Base-by-base conservation (phyloP, 345 rosid genomes). In the Euclidium syriacum region DNA sequence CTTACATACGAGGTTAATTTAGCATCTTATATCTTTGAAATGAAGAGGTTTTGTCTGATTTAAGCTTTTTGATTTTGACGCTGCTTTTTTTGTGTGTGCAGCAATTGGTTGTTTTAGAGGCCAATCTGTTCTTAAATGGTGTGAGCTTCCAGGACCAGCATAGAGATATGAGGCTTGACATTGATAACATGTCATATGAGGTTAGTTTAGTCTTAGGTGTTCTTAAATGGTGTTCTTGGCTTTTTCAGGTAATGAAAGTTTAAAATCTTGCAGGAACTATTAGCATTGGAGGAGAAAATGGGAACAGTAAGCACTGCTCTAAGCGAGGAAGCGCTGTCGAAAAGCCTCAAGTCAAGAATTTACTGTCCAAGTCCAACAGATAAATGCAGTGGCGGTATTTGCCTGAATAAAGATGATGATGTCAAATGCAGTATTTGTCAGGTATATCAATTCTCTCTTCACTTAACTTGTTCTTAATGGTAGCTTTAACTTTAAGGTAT, bases 121-220 rank as follows among this genome's bases (percentile, higher is more conserved):
- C 88, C 78, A 81, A 78, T 70, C 70, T 90, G 53, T 80, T 87
- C 58, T 85, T 85, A 32, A 81, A 72, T 49, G 95, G 90, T 57
- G 63, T 81, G 62, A 40, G 46, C 67, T 77, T 90, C 69, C 77
- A 83, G 25, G 97, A 94, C 59, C 97, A 79, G 71, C 96, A 94
- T 59, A 82, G 96, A 68, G 97, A 86, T 12, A 83, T 94, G 99
- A 84, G 99, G 80, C 83, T 90, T 67, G 99, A 94, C 77, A 94
- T 94, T 52, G 99, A 94, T 70, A 73, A 83, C 76, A 90, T 90
- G 99, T 87, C 99, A 9, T 94, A 94, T 42, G 96, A 95, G 97
- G 99, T 88, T 41, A 68, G 84, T 70, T 57, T 19, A 39, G 5
- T 30, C 18, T 29, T 3, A 25, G 34, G 52, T 34, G 20, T 60